Evolutionary conservation across 176 grass and related monocot genomes (phyloP), one percentile per base, ranked within the genome.

Genomic region (Oryza punctata): DNA sequence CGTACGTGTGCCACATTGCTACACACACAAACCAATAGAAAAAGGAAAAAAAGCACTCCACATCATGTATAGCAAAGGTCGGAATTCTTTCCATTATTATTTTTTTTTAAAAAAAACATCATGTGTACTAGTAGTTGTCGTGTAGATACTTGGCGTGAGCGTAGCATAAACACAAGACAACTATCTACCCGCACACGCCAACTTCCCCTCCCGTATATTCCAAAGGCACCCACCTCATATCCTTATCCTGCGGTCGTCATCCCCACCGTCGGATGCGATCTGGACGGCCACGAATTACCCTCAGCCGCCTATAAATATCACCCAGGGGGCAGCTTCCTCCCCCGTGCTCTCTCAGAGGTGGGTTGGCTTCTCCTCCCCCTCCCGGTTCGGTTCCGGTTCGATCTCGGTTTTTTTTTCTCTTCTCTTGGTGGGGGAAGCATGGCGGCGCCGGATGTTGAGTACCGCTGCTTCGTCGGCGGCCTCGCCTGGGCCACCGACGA

Each of bases 401-500:
- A 13, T 79, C 70, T 79, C 85, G 65, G 21, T 43, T 23, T 67
- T 24, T 64, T 14, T 69, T 38, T 38, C 6, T 52, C 14, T 54
- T 10, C 1, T 19, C 16, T 29, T 23, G 24, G 60, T 16, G 57
- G 11, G 11, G 0, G 13, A 24, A 24, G 10, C 41, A 92, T 93
- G 93, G 87, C 85, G 41, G 83, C 83, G 23, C 25, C 91, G 38
- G 93, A 97, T 16, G 95, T 91, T 6, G 96, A 95, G 87, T 98
- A 78, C 91, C 93, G 96, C 69, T 94, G 93, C 85, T 99, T 99
- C 73, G 93, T 99, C 30, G 96, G 93, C 73, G 96, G 93, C 54
- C 93, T 99, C 12, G 93, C 96, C 43, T 99, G 93, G 96, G 83
- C 91, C 83, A 99, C 96, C 77, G 89, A 92, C 45, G 93, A 99